Evolutionary conservation across 441 rosid genomes (phyloP), one percentile per base, ranked within the genome.

Genomic region (Gossypium davidsonii): DNA sequence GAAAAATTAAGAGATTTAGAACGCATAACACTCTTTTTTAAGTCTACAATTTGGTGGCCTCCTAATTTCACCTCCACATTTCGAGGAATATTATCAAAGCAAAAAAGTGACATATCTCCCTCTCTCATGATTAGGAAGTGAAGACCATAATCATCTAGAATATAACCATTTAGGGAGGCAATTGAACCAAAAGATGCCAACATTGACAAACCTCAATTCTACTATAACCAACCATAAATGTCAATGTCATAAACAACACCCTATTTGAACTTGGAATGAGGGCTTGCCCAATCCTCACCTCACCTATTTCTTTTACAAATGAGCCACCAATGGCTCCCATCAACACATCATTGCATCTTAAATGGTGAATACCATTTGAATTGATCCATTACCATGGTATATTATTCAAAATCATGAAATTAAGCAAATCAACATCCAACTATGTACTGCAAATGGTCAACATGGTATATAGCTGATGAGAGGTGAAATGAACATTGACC

Each of bases 161-260:
- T 21, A 58, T 14, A 59, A 59, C n/a, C 20, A 3, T 59, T 12
- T 14, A 18, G 4, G 3, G 14, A 26, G n/a, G 65, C 15, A 60
- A 4, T 28, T 60, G 65, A 60, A 60, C 65, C 20, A n/a, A 62
- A 21, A 62, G 67, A 34, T 60, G 66, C 46, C 46, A 60, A n/a
- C 44, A 42, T 60, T 60, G 46, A 60, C 66, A 60, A 60, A 28
- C 5, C 67, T 62, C n/a, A 31, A 61, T 31, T 31, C 46, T 28
- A 14, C 23, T 31, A 6, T 61, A 61, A 61, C 12, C 46, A 61
- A 15, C 66, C 34, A 6, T 0, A 10, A 61, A 70, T 61, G 70
- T 69, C 73, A 75, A 61, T 17, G 49, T 11, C 49, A 2, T 46
- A 57, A 66, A 14, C 17, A 23, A 23, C 15, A 57, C 62, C 23